A percentile compares a stretch with the other conserved stretches of the same genome.
Evolutionary conservation across 1,139 yeast species (phyloP).

Genomic region (Fermentozyma sake): DNA sequence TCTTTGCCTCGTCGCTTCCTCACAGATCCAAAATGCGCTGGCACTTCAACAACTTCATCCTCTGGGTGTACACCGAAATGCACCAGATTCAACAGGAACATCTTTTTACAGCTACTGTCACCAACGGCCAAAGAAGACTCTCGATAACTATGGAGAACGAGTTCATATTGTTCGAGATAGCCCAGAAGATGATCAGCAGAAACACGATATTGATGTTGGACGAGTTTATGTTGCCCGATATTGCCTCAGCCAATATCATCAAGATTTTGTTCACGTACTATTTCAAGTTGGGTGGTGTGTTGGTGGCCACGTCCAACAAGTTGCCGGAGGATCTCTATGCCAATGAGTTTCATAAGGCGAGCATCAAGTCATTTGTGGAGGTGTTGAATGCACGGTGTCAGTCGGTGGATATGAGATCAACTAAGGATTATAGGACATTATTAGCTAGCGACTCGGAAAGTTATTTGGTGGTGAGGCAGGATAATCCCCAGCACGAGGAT

Average conservation of each 20-base stretch:
- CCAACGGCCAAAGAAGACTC: conserved; percentile 1
- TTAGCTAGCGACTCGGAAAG: conserved; percentile 27
- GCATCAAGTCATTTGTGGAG: conserved; percentile 53
- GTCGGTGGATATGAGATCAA: conserved; percentile 58
- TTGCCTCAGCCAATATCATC: conserved; percentile 65
- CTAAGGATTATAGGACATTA: conserved; percentile 50
- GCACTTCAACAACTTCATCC: conserved; percentile 67
- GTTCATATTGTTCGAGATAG: conserved; percentile 61
- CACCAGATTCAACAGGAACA: conserved; percentile 46
- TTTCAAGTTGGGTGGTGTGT: conserved; percentile 69
- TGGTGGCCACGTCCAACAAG: conserved; percentile 69
- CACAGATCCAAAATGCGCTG: conserved; percentile 62
- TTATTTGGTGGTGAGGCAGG: conserved; percentile 27
- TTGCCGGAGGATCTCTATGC: conserved; percentile 69
- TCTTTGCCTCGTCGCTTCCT: conserved; percentile 64
- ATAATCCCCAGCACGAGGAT: conserved; percentile 18
- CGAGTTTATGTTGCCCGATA: conserved; percentile 73
- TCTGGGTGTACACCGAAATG: conserved; percentile 63
- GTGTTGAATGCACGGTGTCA: conserved; percentile 60
- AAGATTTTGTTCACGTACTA: conserved; percentile 62
- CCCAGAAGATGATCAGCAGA: conserved; percentile 56
- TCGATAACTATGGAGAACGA: conserved; percentile 52
- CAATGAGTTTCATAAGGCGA: conserved; percentile 55
- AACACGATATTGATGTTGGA: conserved; percentile 62
- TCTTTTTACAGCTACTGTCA: conserved; percentile 3